Evolutionary conservation across 2,329 filamentous ascomycete species (phyloP).

Genomic region (Hypocrella siamensis): DNA sequence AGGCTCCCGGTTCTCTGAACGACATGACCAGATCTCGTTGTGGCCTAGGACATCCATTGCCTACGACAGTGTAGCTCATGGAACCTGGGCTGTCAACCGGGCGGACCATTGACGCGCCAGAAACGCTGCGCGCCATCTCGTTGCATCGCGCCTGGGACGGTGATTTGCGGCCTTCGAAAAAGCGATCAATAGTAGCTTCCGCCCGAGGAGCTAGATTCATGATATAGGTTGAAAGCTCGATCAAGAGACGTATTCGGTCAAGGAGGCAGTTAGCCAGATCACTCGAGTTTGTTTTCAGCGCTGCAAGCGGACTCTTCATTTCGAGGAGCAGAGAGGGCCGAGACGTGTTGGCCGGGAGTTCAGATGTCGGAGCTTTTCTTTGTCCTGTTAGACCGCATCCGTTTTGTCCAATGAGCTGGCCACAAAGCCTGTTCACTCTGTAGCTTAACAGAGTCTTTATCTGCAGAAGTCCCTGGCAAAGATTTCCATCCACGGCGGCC

Average conservation of each 20-base stretch:
- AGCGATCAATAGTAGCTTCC: constrained; percentile 5
- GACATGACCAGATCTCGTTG: constrained; percentile 5
- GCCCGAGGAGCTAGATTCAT: constrained; percentile 6
- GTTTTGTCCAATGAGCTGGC: no score
- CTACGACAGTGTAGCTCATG: constrained; percentile 14
- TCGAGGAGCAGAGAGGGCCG: no score
- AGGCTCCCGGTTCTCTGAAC: constrained; percentile 6
- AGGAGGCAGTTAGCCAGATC: background rate
- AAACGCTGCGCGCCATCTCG: constrained; percentile 8
- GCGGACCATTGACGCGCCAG: constrained; percentile 7
- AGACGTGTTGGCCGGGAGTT: no score
- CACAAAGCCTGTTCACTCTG: no score
- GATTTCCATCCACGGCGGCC: no score
- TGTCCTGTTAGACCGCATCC: no score
- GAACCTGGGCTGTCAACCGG: constrained; percentile 12
- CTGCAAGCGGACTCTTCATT: no score
- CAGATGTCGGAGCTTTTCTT: no score
- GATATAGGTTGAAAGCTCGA: background rate
- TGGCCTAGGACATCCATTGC: constrained; percentile 5
- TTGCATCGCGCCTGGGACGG: constrained; percentile 10
- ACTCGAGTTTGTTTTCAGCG: no score
- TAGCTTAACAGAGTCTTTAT: no score
- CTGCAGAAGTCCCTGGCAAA: no score
- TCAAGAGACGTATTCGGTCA: background rate
- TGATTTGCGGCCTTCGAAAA: constrained; percentile 8